These are phyloP conservation scores for Roridomyces roridus DNA, from an alignment of 768 basidiomycete species.

Conservation along the genomic window DNA sequence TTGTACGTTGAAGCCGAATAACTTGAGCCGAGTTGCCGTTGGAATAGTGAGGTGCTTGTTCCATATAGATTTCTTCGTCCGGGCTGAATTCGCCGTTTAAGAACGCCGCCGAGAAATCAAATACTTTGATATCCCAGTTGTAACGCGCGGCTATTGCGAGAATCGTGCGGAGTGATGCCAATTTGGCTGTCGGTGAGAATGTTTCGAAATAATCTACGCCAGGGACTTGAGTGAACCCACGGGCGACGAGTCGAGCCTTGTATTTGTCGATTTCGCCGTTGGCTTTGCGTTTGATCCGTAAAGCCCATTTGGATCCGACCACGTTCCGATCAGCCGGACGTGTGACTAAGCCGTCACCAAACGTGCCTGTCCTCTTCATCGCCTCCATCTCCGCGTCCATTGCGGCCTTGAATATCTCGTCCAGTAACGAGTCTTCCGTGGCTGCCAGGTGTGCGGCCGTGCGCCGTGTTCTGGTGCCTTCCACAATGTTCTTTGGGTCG, in stretches of 20 bases:
- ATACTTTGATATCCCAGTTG: conserved; percentile 23
- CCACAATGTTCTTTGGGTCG: background rate
- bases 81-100: no score
- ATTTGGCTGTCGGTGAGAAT: conserved; percentile 1
- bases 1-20: no score
- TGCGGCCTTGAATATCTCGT: no score
- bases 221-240: background rate
- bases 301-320: conserved; percentile 28
- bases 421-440: background rate
- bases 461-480: background rate
- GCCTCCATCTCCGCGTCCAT: conserved; percentile 1
- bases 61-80: no score
- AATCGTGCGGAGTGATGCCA: background rate
- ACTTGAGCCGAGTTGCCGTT: no score
- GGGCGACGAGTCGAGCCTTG: conserved; percentile 30
- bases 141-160: background rate
- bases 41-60: no score
- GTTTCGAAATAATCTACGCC: conserved; percentile 37
- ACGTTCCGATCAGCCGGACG: conserved; percentile 25
- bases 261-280: conserved; percentile 33
- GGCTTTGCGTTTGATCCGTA: conserved; percentile 39
- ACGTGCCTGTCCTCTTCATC: background rate
- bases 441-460: background rate
- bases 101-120: no score
- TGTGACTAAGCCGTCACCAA: conserved; percentile 21